Conservation (phyloP, 306 rosid genomes). For the Inga oerstediana region DNA sequence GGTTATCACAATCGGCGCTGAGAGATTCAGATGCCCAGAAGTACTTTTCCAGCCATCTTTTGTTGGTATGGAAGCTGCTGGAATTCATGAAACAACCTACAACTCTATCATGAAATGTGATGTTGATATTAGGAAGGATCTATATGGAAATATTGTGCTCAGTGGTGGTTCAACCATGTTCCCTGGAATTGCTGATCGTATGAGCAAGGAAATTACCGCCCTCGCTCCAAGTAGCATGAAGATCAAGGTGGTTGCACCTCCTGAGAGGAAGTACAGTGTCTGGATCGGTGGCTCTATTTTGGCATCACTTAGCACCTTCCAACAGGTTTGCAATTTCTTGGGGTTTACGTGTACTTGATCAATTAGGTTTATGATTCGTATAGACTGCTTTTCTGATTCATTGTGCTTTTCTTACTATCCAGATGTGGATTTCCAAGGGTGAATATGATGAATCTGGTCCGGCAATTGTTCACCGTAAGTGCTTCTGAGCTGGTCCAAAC, state of each 20-base stretch:
- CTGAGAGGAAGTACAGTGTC: conserved; percentile 59
- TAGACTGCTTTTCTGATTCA: background rate
- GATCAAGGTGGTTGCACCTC: conserved; percentile 60
- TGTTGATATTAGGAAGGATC: conserved; percentile 61
- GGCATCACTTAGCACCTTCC: conserved; percentile 60
- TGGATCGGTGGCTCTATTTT: conserved; percentile 65
- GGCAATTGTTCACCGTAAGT: conserved; percentile 50
- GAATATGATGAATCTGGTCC: conserved; percentile 62
- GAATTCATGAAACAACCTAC: conserved; percentile 58
- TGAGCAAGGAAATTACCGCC: conserved; percentile 62
- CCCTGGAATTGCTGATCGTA: conserved; percentile 60
- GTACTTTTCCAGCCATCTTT: conserved; percentile 61
- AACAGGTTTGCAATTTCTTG: conserved; percentile 39
- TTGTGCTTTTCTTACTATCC: conserved; percentile 6
- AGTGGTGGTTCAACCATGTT: conserved; percentile 62
- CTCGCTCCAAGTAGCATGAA: conserved; percentile 66
- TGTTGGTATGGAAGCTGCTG: conserved; percentile 59
- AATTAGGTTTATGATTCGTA: background rate
- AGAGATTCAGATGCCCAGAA: conserved; percentile 65
- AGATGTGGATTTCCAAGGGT: conserved; percentile 60
- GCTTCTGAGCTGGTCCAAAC: conserved; percentile 40
- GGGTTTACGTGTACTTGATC: background rate
- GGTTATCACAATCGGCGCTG: conserved; percentile 58
- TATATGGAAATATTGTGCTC: conserved; percentile 53
- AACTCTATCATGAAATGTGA: conserved; percentile 62